Evolutionary conservation across 2,329 filamentous ascomycete species (phyloP).

Genomic region (Neopestalotiopsis clavispora): DNA sequence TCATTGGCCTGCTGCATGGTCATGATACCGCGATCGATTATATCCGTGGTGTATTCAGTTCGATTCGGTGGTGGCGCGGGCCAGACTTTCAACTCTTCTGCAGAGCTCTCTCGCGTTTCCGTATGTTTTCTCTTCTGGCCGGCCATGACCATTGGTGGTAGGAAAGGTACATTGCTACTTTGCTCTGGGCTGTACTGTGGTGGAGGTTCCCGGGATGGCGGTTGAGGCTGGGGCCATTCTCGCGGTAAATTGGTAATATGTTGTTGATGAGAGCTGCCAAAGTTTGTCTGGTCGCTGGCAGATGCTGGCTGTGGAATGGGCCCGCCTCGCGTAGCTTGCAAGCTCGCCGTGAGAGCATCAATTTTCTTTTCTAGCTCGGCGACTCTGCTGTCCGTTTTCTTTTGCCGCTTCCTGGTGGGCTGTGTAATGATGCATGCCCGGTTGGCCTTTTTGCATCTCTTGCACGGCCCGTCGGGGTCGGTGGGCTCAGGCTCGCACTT

Average conservation of each 20-base stretch:
- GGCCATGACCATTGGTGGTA: slow-evolving; percentile 28
- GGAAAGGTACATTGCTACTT: slow-evolving; percentile 22
- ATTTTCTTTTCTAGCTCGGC: slow-evolving; percentile 93
- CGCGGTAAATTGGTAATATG: slow-evolving; percentile 13
- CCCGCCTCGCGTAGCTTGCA: slow-evolving; percentile 60
- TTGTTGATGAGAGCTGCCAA: not conserved
- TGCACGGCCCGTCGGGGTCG: slow-evolving; percentile 68
- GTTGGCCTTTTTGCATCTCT: slow-evolving; percentile 81
- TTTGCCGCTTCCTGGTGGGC: slow-evolving; percentile 79
- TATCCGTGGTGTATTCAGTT: slow-evolving; percentile 41
- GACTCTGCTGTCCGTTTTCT: slow-evolving; percentile 89
- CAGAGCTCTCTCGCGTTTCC: slow-evolving; percentile 27
- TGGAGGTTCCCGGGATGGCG: slow-evolving; percentile 24
- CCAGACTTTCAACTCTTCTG: slow-evolving; percentile 22
- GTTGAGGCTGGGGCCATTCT: slow-evolving; percentile 31
- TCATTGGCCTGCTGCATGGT: slow-evolving; percentile 58
- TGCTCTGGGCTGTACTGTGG: slow-evolving; percentile 21
- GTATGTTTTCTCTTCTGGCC: slow-evolving; percentile 47
- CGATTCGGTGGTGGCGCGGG: not conserved
- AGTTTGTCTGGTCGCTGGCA: slow-evolving; percentile 1
- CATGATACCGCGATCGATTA: slow-evolving; percentile 65
- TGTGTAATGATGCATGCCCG: slow-evolving; percentile 78
- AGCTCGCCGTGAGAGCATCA: slow-evolving; percentile 80
- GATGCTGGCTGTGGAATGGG: slow-evolving; percentile 16
- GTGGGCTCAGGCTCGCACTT: slow-evolving; percentile 78